A percentile compares a stretch with the other conserved stretches of the same genome.
Conservation (phyloP, 768 basidiomycete genomes). For the Macrolepiota dolichaula region DNA sequence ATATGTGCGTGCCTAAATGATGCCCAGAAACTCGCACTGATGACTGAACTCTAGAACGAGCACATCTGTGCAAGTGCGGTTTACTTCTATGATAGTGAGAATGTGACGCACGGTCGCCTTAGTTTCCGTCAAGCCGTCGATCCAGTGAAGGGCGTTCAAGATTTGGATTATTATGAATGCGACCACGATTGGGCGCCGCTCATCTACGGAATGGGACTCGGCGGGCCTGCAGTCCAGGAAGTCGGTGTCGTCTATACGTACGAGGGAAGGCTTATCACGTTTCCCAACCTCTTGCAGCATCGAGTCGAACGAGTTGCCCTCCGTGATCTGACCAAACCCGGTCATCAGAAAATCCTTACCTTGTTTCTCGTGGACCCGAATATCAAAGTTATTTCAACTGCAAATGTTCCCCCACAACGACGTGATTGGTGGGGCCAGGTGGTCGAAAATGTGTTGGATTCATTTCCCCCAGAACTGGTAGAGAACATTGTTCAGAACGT, state of each 20-base stretch:
- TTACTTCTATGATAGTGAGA: constrained; percentile 26
- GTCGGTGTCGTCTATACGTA: constrained; percentile 26
- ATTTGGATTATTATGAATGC: neutral
- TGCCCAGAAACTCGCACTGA: neutral
- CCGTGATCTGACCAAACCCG: constrained; percentile 28
- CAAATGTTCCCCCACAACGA: constrained; percentile 25
- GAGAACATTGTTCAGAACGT: constrained; percentile 17
- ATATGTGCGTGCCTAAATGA: constrained; percentile 13
- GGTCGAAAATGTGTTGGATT: neutral
- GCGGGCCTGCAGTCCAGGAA: too few relatives aligned
- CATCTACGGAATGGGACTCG: too few relatives aligned
- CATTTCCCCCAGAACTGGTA: constrained; percentile 24
- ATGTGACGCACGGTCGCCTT: constrained; percentile 25
- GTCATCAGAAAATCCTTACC: constrained; percentile 36
- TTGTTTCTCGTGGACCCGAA: constrained; percentile 39
- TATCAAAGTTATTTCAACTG: too few relatives aligned
- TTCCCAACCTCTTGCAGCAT: constrained; percentile 42
- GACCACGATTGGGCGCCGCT: too few relatives aligned
- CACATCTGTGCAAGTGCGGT: constrained; percentile 18
- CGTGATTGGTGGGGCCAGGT: constrained; percentile 21
- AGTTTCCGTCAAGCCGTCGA: constrained; percentile 15
- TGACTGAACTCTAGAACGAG: constrained; percentile 17
- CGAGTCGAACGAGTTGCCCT: constrained; percentile 33
- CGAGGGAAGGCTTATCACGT: constrained; percentile 28
- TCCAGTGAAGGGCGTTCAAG: too few relatives aligned